Evolutionary conservation across 139 green algal species (phyloP).

Genomic region (Chlamydomonas asymmetrica): DNA sequence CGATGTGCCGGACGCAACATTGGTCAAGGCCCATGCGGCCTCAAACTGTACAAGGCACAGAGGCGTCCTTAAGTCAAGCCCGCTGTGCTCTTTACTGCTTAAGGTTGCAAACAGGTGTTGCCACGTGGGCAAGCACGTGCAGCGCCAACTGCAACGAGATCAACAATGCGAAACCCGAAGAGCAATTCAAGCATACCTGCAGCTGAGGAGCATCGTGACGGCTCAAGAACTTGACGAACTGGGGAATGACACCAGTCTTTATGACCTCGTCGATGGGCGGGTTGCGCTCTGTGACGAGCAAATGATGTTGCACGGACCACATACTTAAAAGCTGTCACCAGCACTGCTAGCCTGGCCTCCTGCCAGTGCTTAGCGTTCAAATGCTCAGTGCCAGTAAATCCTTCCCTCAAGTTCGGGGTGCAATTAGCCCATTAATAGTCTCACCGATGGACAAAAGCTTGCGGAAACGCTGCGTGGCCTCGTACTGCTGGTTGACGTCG

Average conservation of each 20-base stretch:
- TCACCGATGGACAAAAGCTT: constrained; percentile 97
- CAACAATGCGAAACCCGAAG: too few relatives aligned
- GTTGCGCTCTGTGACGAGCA: constrained; percentile 81
- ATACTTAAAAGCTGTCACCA: neutral
- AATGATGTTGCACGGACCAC: too few relatives aligned
- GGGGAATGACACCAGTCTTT: constrained; percentile 89
- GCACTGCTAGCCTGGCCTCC: neutral
- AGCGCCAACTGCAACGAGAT: too few relatives aligned
- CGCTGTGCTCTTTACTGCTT: too few relatives aligned
- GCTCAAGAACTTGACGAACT: constrained; percentile 97
- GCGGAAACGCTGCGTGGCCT: constrained; percentile 95
- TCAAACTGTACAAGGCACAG: constrained; percentile 84
- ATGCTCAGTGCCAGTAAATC: too few relatives aligned
- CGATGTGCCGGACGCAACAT: constrained; percentile 96
- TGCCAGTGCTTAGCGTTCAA: too few relatives aligned
- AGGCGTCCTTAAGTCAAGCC: too few relatives aligned
- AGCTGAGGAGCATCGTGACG: constrained; percentile 81
- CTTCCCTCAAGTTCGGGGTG: neutral
- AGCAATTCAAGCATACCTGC: constrained; percentile 52
- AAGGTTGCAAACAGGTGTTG: too few relatives aligned
- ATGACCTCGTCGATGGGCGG: constrained; percentile 99
- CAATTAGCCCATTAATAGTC: constrained; percentile 7
- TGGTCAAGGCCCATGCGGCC: constrained; percentile 98
- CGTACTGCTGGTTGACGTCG: constrained; percentile 85
- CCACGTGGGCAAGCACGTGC: too few relatives aligned